A percentile compares a stretch with the other conserved stretches of the same genome.
Conservation (phyloP, 208 protist genomes). For the Trypanosoma cruzi region DNA sequence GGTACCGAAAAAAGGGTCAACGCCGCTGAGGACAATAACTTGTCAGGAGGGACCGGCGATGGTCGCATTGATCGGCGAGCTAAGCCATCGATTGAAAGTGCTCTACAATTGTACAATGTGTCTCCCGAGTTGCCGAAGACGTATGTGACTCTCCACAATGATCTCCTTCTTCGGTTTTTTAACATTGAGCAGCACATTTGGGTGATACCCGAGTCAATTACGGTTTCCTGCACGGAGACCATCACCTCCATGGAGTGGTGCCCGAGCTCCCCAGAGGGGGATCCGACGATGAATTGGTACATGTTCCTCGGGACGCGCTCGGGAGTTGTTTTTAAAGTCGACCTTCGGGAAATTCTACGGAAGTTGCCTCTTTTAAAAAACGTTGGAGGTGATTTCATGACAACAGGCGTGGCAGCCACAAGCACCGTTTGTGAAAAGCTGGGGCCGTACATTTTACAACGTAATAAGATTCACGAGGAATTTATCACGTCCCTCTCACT, state of each 20-base stretch:
- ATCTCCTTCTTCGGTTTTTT: conserved; percentile 74
- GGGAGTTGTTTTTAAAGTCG: conserved; percentile 31
- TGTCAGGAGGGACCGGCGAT: background rate
- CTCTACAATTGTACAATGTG: conserved; percentile 44
- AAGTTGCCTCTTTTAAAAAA: background rate
- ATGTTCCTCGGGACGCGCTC: conserved; percentile 26
- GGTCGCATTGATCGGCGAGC: conserved; percentile 8
- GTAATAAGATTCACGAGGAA: conserved; percentile 18
- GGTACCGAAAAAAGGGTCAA: background rate
- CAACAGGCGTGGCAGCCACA: conserved; percentile 26
- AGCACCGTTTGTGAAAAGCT: conserved; percentile 25
- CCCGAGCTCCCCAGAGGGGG: conserved; percentile 3
- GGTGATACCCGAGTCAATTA: conserved; percentile 57
- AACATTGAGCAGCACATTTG: conserved; percentile 51
- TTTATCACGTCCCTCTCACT: conserved; percentile 29
- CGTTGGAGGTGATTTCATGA: conserved; percentile 12
- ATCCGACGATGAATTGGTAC: conserved; percentile 9
- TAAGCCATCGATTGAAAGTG: conserved; percentile 33
- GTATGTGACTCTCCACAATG: conserved; percentile 51
- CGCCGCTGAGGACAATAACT: conserved; percentile 14
- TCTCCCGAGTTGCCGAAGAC: conserved; percentile 43
- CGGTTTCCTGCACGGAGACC: conserved; percentile 53
- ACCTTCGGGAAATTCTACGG: conserved; percentile 20
- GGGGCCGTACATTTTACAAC: conserved; percentile 19
- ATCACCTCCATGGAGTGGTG: conserved; percentile 68